These are phyloP conservation scores for Avena insularis DNA, from an alignment of 176 grass and related monocot genomes.

Conservation along the genomic window DNA sequence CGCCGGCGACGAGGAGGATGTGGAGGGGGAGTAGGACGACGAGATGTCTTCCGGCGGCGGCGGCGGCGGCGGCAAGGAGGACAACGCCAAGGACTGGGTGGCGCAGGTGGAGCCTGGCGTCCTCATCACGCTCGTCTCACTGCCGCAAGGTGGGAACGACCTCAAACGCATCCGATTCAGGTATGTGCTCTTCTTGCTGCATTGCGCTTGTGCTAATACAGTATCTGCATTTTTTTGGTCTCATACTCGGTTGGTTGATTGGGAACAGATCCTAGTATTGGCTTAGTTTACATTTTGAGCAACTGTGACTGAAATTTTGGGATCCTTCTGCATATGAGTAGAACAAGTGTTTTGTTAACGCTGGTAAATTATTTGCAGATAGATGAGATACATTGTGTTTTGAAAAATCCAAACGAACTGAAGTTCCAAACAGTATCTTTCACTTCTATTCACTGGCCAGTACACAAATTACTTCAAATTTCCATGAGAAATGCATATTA, in stretches of 20 bases:
- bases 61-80: constrained; percentile 46
- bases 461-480: background rate
- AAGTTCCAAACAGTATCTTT: background rate
- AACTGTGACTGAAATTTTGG: background rate
- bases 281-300: background rate
- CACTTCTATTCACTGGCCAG: background rate
- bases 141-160: constrained; percentile 88
- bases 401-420: background rate
- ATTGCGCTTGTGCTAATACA: constrained; percentile 7
- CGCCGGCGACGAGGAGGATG: constrained; percentile 42
- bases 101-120: constrained; percentile 98
- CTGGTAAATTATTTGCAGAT: background rate
- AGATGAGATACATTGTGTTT: background rate
- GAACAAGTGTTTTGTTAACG: background rate
- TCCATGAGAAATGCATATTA: background rate
- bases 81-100: constrained; percentile 91
- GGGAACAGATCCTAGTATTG: background rate
- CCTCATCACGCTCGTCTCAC: constrained; percentile 87
- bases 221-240: background rate
- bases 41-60: constrained; percentile 32
- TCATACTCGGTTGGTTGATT: constrained; percentile 8
- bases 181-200: constrained; percentile 36
- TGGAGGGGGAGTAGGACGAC: constrained; percentile 52
- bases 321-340: background rate
- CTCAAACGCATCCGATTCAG: constrained; percentile 98